Evolutionary conservation across 371 early-diverging fungal genomes (phyloP).

Genomic region (Saksenaea vasiformis): DNA sequence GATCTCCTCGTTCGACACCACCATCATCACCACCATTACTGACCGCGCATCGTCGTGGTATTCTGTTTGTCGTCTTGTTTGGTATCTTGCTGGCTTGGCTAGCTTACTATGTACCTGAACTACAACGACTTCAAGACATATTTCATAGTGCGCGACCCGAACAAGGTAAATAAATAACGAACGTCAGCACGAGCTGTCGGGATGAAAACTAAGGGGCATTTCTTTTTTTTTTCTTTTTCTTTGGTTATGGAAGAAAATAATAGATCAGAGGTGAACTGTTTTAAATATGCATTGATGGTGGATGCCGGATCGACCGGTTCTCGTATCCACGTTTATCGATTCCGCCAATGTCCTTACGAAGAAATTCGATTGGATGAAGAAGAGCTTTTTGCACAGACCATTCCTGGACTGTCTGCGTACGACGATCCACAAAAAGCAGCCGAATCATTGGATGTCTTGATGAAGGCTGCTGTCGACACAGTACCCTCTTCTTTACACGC

Average conservation of each 20-base stretch:
- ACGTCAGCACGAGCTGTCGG: neutral
- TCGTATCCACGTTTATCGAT: slow-evolving; percentile 94
- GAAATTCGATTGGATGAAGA: slow-evolving; percentile 52
- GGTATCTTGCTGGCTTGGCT: slow-evolving; percentile 14
- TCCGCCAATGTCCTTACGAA: slow-evolving; percentile 70
- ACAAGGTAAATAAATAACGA: neutral
- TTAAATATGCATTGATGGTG: slow-evolving; percentile 75
- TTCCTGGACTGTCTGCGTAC: slow-evolving; percentile 88
- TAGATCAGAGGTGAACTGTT: slow-evolving; percentile 15
- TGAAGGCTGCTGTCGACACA: slow-evolving; percentile 67
- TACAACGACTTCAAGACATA: neutral
- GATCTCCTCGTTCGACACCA: neutral
- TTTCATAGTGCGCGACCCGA: neutral
- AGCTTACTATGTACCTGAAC: slow-evolving; percentile 8
- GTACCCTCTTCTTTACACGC: slow-evolving; percentile 70
- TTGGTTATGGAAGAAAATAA: too few relatives aligned
- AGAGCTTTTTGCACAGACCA: slow-evolving; percentile 83
- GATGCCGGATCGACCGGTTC: slow-evolving; percentile 98
- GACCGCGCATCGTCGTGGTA: neutral
- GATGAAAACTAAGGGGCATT: neutral
- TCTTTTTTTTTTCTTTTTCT: too few relatives aligned
- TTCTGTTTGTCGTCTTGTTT: slow-evolving; percentile 6
- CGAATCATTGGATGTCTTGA: slow-evolving; percentile 73
- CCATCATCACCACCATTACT: neutral
- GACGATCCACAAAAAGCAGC: slow-evolving; percentile 81